phyloP scores from a whole-genome alignment of 768 basidiomycete species.

The Lepiota venenata region DNA sequence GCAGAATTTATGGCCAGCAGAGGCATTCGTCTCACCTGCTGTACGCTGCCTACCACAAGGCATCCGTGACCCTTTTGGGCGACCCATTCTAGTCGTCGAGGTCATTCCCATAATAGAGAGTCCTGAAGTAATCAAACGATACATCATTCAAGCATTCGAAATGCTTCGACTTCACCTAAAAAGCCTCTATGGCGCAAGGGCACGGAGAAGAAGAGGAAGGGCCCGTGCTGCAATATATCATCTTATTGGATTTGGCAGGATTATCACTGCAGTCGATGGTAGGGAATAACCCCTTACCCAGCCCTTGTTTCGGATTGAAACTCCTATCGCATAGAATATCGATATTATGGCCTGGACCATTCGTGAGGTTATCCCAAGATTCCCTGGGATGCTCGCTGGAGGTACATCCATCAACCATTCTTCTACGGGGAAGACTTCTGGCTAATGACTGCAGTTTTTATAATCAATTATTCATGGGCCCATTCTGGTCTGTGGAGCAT shows the following conservation, averaged over 20 bases:
- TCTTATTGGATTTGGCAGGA: constrained; percentile 60
- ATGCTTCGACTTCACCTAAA: constrained; percentile 54
- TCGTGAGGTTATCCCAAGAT: constrained; percentile 64
- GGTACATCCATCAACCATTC: constrained; percentile 37
- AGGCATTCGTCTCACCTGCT: constrained; percentile 25
- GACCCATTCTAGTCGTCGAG: constrained; percentile 60
- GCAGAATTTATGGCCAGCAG: constrained; percentile 34
- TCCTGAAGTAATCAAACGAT: constrained; percentile 35
- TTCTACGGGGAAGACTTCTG: not conserved
- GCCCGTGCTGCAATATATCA: constrained; percentile 62
- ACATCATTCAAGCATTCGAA: constrained; percentile 51
- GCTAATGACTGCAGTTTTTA: constrained; percentile 43
- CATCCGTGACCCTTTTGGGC: constrained; percentile 57
- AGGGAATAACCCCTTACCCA: constrained; percentile 22
- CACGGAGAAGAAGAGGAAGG: constrained; percentile 20
- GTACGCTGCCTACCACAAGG: constrained; percentile 53
- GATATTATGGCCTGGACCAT: constrained; percentile 64
- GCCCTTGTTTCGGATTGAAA: not conserved
- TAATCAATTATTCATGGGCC: constrained; percentile 74
- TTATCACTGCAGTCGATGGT: constrained; percentile 57
- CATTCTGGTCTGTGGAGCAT: constrained; percentile 67
- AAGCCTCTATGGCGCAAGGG: constrained; percentile 35
- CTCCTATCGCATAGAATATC: constrained; percentile 38
- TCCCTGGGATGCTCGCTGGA: constrained; percentile 75
- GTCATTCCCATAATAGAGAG: constrained; percentile 37